Base-by-base conservation (phyloP, 176 grass and related monocot genomes). In the Lolium rigidum region DNA sequence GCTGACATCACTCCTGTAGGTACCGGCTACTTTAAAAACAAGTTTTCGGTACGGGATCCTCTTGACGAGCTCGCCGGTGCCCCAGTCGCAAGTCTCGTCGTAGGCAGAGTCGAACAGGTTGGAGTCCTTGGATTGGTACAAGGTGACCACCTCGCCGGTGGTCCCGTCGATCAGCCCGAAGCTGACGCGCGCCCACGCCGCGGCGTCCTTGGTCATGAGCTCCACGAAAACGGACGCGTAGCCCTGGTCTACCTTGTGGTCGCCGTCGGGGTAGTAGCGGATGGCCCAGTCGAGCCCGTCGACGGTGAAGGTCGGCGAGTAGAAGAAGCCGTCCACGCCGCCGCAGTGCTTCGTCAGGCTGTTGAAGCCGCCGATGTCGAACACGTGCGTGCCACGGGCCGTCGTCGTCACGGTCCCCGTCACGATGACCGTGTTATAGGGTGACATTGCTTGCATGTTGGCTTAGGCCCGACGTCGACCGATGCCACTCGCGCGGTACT, bases 201-300 rank as follows among this genome's bases (percentile, higher is more conserved):
- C 39, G n/a, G 17, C 72, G 72, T 56, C 41, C 70, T 55, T 7
- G 39, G 49, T 55, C 48, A 22, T 20, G 25, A 86, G 84, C 55
- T 39, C 6, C n/a, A 87, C 66, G 56, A n/a, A 73, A 5, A 18
- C 76, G 43, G 37, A n/a, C 15, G 68, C 50, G 62, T 83, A 21
- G 5, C 21, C 69, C 47, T 48, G 47, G 47, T 48, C 63, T 12
- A 66, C 26, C 6, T 5, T 14, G 21, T 9, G 50, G 44, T 38
- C 84, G 28, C 25, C 79, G 0, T 79, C 59, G 66, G 79, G 79
- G 56, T 73, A 38, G 84, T 47, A 86, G 14, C 1, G 28, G 80
- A 90, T 5, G 61, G 56, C 15, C 88, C 84, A 87, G 35, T 74
- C 70, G 57, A 64, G 56, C 21, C 84, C 63, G 6, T 20, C 79